Conservation (phyloP, 1,284 basidiomycete species). For the Sphagnurus paluster region DNA sequence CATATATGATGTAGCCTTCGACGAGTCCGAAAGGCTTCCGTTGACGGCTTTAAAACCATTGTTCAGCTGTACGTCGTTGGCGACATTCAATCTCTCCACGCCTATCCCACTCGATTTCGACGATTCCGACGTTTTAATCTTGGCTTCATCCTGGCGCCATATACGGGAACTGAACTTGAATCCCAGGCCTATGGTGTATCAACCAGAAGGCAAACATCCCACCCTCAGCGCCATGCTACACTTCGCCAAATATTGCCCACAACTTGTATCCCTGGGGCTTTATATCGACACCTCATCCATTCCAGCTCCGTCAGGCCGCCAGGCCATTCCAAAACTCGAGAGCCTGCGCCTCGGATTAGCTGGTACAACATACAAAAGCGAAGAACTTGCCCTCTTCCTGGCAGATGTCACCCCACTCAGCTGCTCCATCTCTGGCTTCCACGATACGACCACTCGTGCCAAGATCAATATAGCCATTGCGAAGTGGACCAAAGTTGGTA, state of each 20-base stretch:
- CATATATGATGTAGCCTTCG: not conserved
- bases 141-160: conserved; percentile 10
- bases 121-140: conserved; percentile 3
- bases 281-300: conserved; percentile 5
- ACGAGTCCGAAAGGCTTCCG: conserved; percentile 1
- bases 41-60: conserved; percentile 12
- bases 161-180: conserved; percentile 1
- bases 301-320: conserved; percentile 1
- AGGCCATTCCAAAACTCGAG: conserved; percentile 3
- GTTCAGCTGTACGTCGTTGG: conserved; percentile 9
- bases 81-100: conserved; percentile 2
- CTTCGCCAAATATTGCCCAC: conserved; percentile 6
- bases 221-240: conserved; percentile 1
- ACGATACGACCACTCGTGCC: not conserved
- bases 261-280: conserved; percentile 1
- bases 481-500: conserved; percentile 1
- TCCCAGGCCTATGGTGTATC: not conserved
- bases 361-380: conserved; percentile 1
- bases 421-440: not conserved
- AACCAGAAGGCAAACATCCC: conserved; percentile 3
- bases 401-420: conserved; percentile 7
- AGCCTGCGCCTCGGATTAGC: conserved; percentile 1
- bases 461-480: not conserved
- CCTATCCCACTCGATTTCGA: conserved; percentile 10
- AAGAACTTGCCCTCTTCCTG: conserved; percentile 8